Evolutionary conservation across 768 basidiomycete genomes (phyloP).

Genomic region (Panaeolus papilionaceus): DNA sequence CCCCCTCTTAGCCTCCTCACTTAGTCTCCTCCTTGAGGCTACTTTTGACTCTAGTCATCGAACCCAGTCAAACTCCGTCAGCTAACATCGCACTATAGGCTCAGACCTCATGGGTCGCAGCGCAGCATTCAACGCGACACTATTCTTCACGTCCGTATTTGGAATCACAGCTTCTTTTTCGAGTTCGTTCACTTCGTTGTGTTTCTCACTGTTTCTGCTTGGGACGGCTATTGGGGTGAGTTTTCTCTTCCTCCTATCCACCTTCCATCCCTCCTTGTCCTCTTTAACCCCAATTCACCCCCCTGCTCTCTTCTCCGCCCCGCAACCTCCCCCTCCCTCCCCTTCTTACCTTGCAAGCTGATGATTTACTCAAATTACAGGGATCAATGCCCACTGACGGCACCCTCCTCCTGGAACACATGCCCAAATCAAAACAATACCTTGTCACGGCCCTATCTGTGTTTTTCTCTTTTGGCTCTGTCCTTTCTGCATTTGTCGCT

Average conservation of each 20-base stretch:
- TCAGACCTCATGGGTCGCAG: constrained; percentile 91
- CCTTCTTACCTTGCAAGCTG: neutral
- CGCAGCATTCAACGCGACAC: constrained; percentile 90
- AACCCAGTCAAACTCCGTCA: neutral
- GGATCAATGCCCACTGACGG: constrained; percentile 98
- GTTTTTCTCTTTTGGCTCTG: constrained; percentile 96
- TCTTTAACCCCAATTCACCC: too few species aligned
- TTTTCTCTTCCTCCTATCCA: constrained; percentile 17
- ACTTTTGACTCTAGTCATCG: too few species aligned
- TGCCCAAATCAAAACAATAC: constrained; percentile 92
- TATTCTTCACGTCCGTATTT: constrained; percentile 90
- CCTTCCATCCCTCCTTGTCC: too few species aligned
- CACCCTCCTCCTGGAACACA: constrained; percentile 89
- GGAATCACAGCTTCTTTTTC: constrained; percentile 82
- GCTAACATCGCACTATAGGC: constrained; percentile 41
- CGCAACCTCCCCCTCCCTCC: too few species aligned
- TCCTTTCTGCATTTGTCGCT: constrained; percentile 82
- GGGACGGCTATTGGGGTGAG: constrained; percentile 94
- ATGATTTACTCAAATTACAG: constrained; percentile 41
- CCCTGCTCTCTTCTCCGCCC: too few species aligned
- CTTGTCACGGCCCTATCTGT: constrained; percentile 90
- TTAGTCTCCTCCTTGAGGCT: neutral
- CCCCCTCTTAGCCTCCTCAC: neutral
- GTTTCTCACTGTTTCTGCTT: constrained; percentile 81
- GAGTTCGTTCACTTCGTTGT: constrained; percentile 70